A percentile compares a stretch with the other conserved stretches of the same genome.
phyloP scores from a whole-genome alignment of 2,329 filamentous ascomycete genomes.

The Ilyonectria robusta region DNA sequence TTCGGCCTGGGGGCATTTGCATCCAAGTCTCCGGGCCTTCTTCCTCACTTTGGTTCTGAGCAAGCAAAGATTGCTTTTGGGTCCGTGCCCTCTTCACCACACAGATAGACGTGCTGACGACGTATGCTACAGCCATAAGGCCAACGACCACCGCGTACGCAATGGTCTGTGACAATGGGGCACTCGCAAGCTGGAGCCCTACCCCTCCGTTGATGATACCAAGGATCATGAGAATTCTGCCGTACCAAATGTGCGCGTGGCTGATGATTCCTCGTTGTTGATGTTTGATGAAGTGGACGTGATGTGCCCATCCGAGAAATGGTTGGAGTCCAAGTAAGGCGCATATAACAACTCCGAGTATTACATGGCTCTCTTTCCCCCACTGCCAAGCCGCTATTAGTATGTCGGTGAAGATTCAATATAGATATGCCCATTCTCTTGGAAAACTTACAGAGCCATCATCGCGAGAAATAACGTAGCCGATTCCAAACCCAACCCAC shows the following conservation, averaged over 20 bases:
- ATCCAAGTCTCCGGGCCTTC: no score
- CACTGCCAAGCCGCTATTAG: conserved; percentile 56
- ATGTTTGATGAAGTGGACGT: conserved; percentile 65
- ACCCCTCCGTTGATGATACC: conserved; percentile 72
- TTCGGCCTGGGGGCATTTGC: no score
- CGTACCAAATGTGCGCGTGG: conserved; percentile 74
- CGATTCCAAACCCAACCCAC: conserved; percentile 73
- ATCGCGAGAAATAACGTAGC: conserved; percentile 63
- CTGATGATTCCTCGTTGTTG: conserved; percentile 65
- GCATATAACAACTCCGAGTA: conserved; percentile 69
- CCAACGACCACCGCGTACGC: conserved; percentile 70
- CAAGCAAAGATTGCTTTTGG: no score
- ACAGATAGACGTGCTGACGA: conserved; percentile 44
- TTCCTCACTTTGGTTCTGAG: no score
- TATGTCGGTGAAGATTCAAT: no score
- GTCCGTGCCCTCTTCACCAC: conserved; percentile 19
- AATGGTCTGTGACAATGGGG: conserved; percentile 51
- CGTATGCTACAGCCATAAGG: conserved; percentile 63
- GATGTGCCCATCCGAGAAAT: conserved; percentile 70
- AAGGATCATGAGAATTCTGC: conserved; percentile 69
- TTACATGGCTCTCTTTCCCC: conserved; percentile 67
- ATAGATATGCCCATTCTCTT: no score
- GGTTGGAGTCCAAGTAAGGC: conserved; percentile 71
- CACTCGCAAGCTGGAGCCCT: no score
- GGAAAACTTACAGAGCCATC: conserved; percentile 57